Percentiles rank a stretch among this genome's conserved stretches.
These are phyloP conservation scores for Henckelia pumila DNA, from an alignment of 257 asterid species.

Conservation along the genomic window DNA sequence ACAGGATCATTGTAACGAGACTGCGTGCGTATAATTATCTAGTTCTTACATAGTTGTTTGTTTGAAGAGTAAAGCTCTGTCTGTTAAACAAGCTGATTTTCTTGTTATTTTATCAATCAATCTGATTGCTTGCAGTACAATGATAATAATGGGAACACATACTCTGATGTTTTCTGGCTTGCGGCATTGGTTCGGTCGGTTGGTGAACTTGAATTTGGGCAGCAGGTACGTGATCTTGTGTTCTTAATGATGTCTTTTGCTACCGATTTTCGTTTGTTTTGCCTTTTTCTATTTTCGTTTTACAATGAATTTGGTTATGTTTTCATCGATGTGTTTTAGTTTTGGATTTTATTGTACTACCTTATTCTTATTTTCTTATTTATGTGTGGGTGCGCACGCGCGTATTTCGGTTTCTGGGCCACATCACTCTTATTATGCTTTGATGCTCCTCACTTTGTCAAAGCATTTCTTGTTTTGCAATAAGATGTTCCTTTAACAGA, in stretches of 20 bases:
- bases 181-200: conserved; percentile 87
- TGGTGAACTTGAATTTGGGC: conserved; percentile 96
- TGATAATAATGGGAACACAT: conserved; percentile 89
- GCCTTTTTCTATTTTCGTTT: neutral
- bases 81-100: neutral
- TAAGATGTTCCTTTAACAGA: neutral
- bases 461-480: neutral
- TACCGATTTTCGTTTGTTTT: conserved; percentile 3
- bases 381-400: too few species aligned
- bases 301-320: conserved; percentile 1
- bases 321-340: neutral
- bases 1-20: conserved; percentile 3
- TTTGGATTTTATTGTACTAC: too few species aligned
- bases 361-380: too few species aligned
- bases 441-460: neutral
- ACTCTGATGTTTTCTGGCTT: conserved; percentile 94
- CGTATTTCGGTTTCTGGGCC: too few species aligned
- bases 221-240: conserved; percentile 55
- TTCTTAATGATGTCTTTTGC: conserved; percentile 8
- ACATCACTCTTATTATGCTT: neutral
- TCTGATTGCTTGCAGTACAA: conserved; percentile 58
- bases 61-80: neutral
- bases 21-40: neutral
- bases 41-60: neutral
- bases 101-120: neutral